A percentile compares a stretch with the other conserved stretches of the same genome.
These are phyloP conservation scores for Panicum hallii DNA, from an alignment of 202 grass and related monocot species.

Conservation along the genomic window DNA sequence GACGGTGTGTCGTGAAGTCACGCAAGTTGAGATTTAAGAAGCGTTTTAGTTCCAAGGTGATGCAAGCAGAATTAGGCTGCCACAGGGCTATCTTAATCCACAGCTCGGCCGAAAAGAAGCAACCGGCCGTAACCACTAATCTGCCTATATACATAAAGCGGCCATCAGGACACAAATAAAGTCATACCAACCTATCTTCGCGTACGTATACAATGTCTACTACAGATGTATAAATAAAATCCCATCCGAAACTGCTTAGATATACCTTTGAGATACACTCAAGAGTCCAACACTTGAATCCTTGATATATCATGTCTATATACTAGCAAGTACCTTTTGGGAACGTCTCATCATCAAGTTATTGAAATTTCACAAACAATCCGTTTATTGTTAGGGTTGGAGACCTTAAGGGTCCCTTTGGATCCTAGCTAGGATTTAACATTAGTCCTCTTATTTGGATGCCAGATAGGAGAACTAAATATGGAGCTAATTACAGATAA, in stretches of 20 bases:
- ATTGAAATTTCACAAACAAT: too few species aligned
- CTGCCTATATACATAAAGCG: neutral
- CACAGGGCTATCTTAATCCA: neutral
- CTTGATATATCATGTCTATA: neutral
- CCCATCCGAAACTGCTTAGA: neutral
- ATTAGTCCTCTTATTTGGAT: too few species aligned
- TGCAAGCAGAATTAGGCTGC: neutral
- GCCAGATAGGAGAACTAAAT: too few species aligned
- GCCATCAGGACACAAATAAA: neutral
- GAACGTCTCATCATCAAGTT: too few species aligned
- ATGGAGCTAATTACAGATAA: too few species aligned
- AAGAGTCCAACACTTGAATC: neutral
- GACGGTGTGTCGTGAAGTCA: neutral
- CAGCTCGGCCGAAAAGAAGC: neutral
- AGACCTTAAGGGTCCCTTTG: too few species aligned
- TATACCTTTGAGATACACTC: neutral
- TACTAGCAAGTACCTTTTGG: neutral
- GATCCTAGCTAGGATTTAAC: too few species aligned
- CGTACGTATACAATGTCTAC: neutral
- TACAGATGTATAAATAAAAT: neutral
- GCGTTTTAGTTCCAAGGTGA: neutral
- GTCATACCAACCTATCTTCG: neutral
- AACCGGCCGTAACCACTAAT: neutral
- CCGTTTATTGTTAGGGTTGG: too few species aligned
- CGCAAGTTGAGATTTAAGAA: slow-evolving; percentile 1